Evolutionary conservation across 257 asterid genomes (phyloP).

Genomic region (Solanum tacnaense): DNA sequence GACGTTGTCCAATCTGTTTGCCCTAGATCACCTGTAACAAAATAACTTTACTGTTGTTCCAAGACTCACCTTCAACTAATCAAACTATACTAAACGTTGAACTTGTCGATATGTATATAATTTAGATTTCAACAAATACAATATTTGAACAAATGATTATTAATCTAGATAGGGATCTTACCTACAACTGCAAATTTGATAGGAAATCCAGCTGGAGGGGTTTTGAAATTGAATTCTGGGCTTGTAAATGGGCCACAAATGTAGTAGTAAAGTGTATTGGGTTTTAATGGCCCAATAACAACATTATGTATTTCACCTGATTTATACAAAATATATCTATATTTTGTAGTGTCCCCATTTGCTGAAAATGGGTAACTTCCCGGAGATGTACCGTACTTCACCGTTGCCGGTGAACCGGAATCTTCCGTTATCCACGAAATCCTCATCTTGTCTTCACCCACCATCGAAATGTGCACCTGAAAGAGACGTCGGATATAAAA

Average conservation of each 20-base stretch:
- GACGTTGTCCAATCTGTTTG: constrained; percentile 70
- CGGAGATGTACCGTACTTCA: constrained; percentile 47
- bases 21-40: constrained; percentile 59
- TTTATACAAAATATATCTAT: constrained; percentile 24
- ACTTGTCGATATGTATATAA: not conserved
- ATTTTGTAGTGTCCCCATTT: constrained; percentile 25
- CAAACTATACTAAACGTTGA: not conserved
- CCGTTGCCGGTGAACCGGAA: constrained; percentile 24
- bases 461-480: constrained; percentile 65
- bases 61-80: not conserved
- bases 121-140: not conserved
- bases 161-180: not conserved
- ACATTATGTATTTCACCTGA: constrained; percentile 66
- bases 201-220: constrained; percentile 49
- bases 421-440: constrained; percentile 44
- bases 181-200: constrained; percentile 54
- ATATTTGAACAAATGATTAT: not conserved
- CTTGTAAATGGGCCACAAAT: constrained; percentile 26
- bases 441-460: constrained; percentile 45
- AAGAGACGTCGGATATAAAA: not conserved
- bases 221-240: constrained; percentile 41
- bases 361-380: constrained; percentile 30
- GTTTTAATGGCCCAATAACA: constrained; percentile 56
- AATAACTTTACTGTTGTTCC: not conserved
- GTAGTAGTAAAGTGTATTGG: constrained; percentile 46